Evolutionary conservation across 2,329 filamentous ascomycete genomes (phyloP).

Genomic region (Metarhizium humberi): DNA sequence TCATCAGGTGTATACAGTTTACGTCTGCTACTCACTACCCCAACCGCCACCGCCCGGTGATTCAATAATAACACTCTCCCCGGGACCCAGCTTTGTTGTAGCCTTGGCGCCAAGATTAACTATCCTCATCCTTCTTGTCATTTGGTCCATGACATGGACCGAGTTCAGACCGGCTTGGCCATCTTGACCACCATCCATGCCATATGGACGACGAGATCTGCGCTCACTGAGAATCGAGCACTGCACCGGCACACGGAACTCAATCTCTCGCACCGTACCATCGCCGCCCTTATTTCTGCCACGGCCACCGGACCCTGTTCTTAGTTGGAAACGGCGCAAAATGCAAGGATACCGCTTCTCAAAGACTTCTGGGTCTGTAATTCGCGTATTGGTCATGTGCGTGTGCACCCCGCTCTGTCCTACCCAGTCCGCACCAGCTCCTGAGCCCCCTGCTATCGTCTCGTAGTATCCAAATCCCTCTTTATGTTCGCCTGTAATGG

Average conservation of each 20-base stretch:
- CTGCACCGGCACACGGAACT: slow-evolving; percentile 69
- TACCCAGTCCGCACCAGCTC: slow-evolving; percentile 64
- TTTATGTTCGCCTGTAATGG: slow-evolving; percentile 35
- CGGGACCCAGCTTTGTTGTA: slow-evolving; percentile 45
- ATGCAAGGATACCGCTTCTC: slow-evolving; percentile 63
- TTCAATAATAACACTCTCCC: slow-evolving; percentile 50
- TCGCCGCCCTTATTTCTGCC: slow-evolving; percentile 64
- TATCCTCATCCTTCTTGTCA: slow-evolving; percentile 19
- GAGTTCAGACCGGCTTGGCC: slow-evolving; percentile 57
- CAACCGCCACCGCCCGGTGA: slow-evolving; percentile 57
- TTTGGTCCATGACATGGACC: slow-evolving; percentile 9
- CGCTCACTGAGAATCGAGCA: slow-evolving; percentile 72
- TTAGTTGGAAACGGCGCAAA: slow-evolving; percentile 58
- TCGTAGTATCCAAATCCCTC: slow-evolving; percentile 78
- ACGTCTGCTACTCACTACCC: slow-evolving; percentile 24
- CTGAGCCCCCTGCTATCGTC: slow-evolving; percentile 70
- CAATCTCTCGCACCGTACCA: slow-evolving; percentile 69
- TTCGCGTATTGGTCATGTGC: slow-evolving; percentile 81
- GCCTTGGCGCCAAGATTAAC: slow-evolving; percentile 54
- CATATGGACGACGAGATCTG: slow-evolving; percentile 64
- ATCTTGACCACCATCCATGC: slow-evolving; percentile 61
- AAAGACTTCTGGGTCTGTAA: slow-evolving; percentile 72
- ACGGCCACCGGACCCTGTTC: slow-evolving; percentile 43
- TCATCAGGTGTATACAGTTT: background rate
- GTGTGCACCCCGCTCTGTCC: slow-evolving; percentile 70